Percentiles rank a stretch among this genome's conserved stretches.
phyloP scores from a whole-genome alignment of 345 rosid species.

The Balakata baccata region DNA sequence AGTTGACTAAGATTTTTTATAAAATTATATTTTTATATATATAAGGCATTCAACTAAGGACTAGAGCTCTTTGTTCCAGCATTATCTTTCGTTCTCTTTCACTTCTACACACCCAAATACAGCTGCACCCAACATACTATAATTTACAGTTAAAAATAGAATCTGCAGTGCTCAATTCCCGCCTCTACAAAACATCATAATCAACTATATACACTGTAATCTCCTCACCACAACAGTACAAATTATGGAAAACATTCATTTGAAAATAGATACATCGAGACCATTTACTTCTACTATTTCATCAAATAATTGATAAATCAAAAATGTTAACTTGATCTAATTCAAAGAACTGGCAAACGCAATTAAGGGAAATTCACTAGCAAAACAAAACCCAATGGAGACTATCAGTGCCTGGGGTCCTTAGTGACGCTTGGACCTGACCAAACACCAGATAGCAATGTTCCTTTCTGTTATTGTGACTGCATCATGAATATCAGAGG shows the following conservation, averaged over 20 bases:
- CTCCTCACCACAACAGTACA: background rate
- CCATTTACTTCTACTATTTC: background rate
- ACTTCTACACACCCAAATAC: background rate
- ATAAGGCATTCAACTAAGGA: too few species aligned
- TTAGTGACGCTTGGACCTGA: constrained; percentile 55
- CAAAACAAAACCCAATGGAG: background rate
- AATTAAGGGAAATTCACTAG: background rate
- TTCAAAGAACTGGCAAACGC: background rate
- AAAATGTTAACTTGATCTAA: background rate
- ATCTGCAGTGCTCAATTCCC: background rate
- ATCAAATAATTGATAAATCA: background rate
- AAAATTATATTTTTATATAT: too few species aligned
- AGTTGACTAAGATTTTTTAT: too few species aligned
- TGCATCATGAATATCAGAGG: constrained; percentile 78
- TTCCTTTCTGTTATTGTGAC: constrained; percentile 77
- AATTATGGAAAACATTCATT: background rate
- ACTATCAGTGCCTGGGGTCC: constrained; percentile 50
- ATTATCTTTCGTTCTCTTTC: too few species aligned
- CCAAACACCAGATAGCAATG: constrained; percentile 78
- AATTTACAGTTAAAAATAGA: background rate
- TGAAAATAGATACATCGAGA: background rate
- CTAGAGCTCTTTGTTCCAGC: too few species aligned
- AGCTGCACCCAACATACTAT: background rate
- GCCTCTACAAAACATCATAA: background rate
- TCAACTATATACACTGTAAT: background rate